Evolutionary conservation across 352 stramenopile genomes (phyloP), one percentile per base, ranked within the genome.

Genomic region (Pythium guiyangense): DNA sequence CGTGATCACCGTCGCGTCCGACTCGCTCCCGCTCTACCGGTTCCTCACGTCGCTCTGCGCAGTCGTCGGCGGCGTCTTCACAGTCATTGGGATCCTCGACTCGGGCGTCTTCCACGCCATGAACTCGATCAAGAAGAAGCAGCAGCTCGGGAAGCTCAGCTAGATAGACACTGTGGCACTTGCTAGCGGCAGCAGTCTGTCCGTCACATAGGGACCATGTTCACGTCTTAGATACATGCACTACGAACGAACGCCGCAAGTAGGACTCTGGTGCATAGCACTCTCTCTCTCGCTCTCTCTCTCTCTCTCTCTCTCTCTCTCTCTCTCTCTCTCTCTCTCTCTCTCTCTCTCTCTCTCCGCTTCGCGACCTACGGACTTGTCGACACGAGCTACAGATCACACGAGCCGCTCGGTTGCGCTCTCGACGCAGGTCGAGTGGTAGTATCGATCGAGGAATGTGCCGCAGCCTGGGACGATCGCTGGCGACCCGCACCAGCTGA

Each of bases 41-140:
- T 95, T 95, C 49, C 58, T 95, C 59, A 95, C 85, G 29, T 84
- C 82, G 47, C 60, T 90, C 20, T 95, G 84, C 37, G 85, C 85
- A 43, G 84, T 95, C 46, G 79, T 95, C 43, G 85, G 85, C 20
- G 85, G 85, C 47, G 82, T 91, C 1, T 92, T 89, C 57, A 95
- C 85, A 14, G 77, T 95, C 62, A 81, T 95, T 52, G 76, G 82
- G n/a, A 75, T 95, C 45, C 66, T 93, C 45, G 80, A 93, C 67
- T 86, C 81, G 6, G 82, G 81, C 18, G 70, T 92, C 22, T 94
- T 92, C 70, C 73, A 90, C 58, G 61, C 79, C 18, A 72, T 92
- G 53, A 92, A 91, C 64, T 90, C 82, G 43, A 85, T 94, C 66
- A 84, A 88, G 72, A 90, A 84, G 64, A 94, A 92, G 67, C 71